phyloP scores from a whole-genome alignment of 495 filamentous ascomycete genomes.

The Podospora bellae-mahoneyi region DNA sequence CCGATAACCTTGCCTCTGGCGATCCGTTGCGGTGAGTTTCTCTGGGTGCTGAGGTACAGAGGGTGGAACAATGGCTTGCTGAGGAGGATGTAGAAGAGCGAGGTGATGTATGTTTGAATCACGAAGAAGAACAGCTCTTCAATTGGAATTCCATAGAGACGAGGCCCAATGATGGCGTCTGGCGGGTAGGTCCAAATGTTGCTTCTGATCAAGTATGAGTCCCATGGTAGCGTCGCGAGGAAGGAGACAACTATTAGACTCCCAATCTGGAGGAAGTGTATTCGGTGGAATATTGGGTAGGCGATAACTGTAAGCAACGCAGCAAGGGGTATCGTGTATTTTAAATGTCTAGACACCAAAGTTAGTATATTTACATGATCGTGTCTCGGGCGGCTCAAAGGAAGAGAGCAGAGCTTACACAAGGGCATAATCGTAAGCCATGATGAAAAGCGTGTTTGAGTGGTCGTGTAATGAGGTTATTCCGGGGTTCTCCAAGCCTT shows the following conservation, averaged over 20 bases:
- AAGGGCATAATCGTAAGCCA: conserved; percentile 66
- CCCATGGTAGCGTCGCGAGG: conserved; percentile 63
- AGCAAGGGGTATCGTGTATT: conserved; percentile 64
- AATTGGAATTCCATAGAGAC: conserved; percentile 55
- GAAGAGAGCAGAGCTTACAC: conserved; percentile 48
- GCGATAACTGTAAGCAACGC: conserved; percentile 53
- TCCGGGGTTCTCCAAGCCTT: not conserved
- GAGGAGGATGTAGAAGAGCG: conserved; percentile 58
- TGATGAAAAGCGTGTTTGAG: conserved; percentile 23
- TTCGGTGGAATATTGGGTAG: conserved; percentile 54
- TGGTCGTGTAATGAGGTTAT: not conserved
- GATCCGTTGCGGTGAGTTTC: conserved; percentile 13
- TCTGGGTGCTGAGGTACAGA: conserved; percentile 44
- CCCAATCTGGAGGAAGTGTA: conserved; percentile 56
- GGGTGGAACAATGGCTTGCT: conserved; percentile 61
- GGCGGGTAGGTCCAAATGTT: conserved; percentile 67
- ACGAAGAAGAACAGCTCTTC: conserved; percentile 74
- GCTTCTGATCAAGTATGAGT: conserved; percentile 62
- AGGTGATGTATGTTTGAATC: conserved; percentile 70
- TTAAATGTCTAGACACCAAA: conserved; percentile 53
- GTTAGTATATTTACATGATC: conserved; percentile 6
- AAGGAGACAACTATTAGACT: conserved; percentile 57
- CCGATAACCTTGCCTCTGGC: conserved; percentile 36
- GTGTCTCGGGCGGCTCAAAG: not conserved
- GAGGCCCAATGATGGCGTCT: conserved; percentile 55